Conservation (phyloP, 2,329 filamentous ascomycete species). For the Dissoconium aciculare region DNA sequence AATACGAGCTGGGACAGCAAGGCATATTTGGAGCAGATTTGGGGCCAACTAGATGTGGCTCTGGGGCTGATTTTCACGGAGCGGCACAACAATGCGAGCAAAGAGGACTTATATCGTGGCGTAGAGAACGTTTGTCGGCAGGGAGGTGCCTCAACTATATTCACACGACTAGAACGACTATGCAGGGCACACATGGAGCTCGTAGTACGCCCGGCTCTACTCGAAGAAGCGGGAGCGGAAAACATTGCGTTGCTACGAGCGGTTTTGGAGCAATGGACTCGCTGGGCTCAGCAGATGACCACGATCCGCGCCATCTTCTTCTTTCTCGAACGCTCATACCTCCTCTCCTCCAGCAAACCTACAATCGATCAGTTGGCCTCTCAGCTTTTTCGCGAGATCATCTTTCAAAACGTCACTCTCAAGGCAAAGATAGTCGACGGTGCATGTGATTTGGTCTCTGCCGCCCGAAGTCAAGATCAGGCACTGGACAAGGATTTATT, state of each 20-base stretch:
- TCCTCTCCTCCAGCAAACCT: constrained; percentile 56
- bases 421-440: constrained; percentile 46
- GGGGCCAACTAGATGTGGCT: constrained; percentile 58
- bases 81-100: constrained; percentile 44
- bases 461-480: constrained; percentile 46
- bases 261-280: constrained; percentile 51
- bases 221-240: constrained; percentile 40
- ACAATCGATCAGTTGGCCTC: constrained; percentile 74
- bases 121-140: constrained; percentile 84
- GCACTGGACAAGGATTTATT: constrained; percentile 49
- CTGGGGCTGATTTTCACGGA: constrained; percentile 58
- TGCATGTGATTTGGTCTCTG: constrained; percentile 60
- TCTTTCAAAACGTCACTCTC: constrained; percentile 41
- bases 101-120: constrained; percentile 77
- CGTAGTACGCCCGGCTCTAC: constrained; percentile 43
- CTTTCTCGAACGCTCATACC: constrained; percentile 80
- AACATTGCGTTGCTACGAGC: constrained; percentile 50
- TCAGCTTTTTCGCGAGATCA: constrained; percentile 51
- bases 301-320: constrained; percentile 80
- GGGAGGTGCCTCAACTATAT: constrained; percentile 54
- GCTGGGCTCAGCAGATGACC: constrained; percentile 66
- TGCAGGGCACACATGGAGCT: constrained; percentile 49
- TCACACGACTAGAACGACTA: constrained; percentile 47
- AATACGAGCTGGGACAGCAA: constrained; percentile 51
- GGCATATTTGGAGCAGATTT: constrained; percentile 63